Percentiles rank a stretch among this genome's conserved stretches.
Conservation (phyloP, 441 rosid species). For the Aleurites moluccanus region DNA sequence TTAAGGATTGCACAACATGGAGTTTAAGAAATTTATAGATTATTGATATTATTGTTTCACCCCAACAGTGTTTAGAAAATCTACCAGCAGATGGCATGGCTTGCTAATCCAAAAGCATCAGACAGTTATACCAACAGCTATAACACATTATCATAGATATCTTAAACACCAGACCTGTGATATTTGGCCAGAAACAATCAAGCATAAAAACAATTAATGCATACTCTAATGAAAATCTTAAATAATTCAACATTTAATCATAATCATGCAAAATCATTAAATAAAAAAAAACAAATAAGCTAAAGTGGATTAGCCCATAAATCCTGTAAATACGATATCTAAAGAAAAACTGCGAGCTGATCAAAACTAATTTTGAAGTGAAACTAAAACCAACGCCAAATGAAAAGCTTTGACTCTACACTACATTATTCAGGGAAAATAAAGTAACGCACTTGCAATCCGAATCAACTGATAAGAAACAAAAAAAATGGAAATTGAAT, state of each 20-base stretch:
- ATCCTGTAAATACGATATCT: no score
- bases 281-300: no score
- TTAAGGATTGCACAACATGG: neutral
- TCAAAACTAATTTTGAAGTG: no score
- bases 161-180: neutral
- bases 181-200: neutral
- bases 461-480: neutral
- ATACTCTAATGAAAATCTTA: neutral
- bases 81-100: neutral
- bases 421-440: neutral
- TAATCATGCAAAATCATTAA: neutral
- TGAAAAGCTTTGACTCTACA: neutral
- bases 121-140: neutral
- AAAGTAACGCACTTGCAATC: neutral
- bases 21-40: neutral
- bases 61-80: neutral
- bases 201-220: neutral
- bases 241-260: neutral
- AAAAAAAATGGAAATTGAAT: no score
- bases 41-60: neutral
- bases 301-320: no score
- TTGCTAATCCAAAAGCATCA: neutral
- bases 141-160: neutral
- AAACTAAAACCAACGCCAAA: neutral
- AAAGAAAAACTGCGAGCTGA: no score